Evolutionary conservation across 2,329 filamentous ascomycete genomes (phyloP), one percentile per base, ranked within the genome.

Genomic region (Claviceps fusiformis): DNA sequence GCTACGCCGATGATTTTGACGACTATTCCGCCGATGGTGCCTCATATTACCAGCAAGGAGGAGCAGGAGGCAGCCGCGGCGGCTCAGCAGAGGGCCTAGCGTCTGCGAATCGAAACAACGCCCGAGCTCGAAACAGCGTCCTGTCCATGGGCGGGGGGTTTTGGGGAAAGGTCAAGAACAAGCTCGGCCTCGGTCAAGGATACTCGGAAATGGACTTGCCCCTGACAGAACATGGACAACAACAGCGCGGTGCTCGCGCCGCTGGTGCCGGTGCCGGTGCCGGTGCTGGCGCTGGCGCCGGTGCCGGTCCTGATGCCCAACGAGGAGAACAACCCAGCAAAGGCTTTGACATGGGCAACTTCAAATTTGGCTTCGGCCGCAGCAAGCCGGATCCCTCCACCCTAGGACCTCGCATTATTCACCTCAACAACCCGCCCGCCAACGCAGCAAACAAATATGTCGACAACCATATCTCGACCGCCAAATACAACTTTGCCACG

Each of bases 131-230:
- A 62, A 96, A 95, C 68, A 97, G 91, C 70, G 87, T 96, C 53
- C 72, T 97, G 64, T 82, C 85, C 61, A 72, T 97, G 64, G 91
- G 92, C 58, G 91, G 92, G 58, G 91, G 92, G 19, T 73, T 97
- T 58, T 75, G 96, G 64, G 93, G 91, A 48, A 85, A 80, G 65
- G 86, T 92, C 46, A 97, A 95, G 75, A 91, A 87, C 67, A 89
- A 87, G 77, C 74, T 98, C 58, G 92, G 93, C 54, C 90, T 95
- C 83, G 86, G 82, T 27, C 79, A 87, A 62, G 80, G 85, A 59
- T 97, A 98, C 71, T 96, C 92, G 39, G 93, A 97, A 72, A 98
- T 98, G 93, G 92, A 98, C 67, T 76, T 98, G 54, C 93, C 93
- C 15, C 76, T 98, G 70, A 97, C 92, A 5, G 89, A 97, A 67